Evolutionary conservation across 495 filamentous ascomycete genomes (phyloP), one percentile per base, ranked within the genome.

Genomic region (Amphirosellinia nigrospora): DNA sequence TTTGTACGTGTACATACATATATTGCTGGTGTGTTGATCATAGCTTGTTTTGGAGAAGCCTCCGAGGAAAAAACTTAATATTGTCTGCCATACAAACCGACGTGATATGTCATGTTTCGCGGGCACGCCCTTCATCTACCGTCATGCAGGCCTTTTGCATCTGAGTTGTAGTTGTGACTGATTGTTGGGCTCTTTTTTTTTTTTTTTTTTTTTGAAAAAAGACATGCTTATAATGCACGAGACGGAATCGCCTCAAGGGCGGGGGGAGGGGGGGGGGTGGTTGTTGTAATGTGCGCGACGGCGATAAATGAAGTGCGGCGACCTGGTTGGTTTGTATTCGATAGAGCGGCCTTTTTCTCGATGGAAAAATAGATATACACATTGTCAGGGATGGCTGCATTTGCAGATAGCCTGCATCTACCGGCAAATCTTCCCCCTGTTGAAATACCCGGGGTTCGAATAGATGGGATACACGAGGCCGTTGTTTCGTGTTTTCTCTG

Each of bases 341-440:
- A 48, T 4, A 26, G 16, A 30, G 13, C 10, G 21, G n/a, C n/a
- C 11, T 36, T 36, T 36, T 36, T 16, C n/a, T n/a, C n/a, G n/a
- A n/a, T n/a, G 13, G 41, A 43, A 15, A 45, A 16, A 45, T 16
- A 45, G 10, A 28, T 13, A 56, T 13, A 32, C 28, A n/a, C 52
- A 32, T 16, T 16, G 28, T 34, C 28, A 56, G 28, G 28, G 53
- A 56, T 56, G 8, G 7, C 30, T n/a, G 55, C 55, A 1, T 36
- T 34, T 58, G 55, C 32, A 58, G 41, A 64, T 64, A 50, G 43
- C 61, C 43, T 48, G n/a, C 28, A 48, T 41, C 16, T 28, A 23
- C 61, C 61, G 61, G 61, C 41, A 64, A 64, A 48, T 64, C 43
- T 64, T 64, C 26, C 41, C 41, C 41, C 16, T 36, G 43, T 13